phyloP scores from a whole-genome alignment of 2,329 filamentous ascomycete genomes.

The Metarhizium rileyi region DNA sequence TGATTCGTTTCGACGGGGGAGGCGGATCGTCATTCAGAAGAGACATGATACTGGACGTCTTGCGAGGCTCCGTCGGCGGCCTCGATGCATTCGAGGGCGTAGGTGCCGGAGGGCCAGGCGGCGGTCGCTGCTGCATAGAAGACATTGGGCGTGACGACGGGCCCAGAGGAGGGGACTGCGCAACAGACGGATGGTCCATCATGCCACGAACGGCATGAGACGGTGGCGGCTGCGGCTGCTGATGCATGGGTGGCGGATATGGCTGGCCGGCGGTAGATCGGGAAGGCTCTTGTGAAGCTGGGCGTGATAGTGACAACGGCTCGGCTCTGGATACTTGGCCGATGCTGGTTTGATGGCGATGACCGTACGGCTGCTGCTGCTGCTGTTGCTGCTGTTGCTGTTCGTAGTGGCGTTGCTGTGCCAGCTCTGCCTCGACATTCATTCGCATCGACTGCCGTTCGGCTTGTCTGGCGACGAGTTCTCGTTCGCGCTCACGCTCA shows the following conservation, averaged over 20 bases:
- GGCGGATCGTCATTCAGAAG: constrained; percentile 51
- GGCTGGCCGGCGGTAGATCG: constrained; percentile 26
- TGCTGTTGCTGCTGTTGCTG: constrained; percentile 5
- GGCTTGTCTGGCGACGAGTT: not conserved
- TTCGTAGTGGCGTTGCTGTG: constrained; percentile 33
- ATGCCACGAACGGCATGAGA: constrained; percentile 31
- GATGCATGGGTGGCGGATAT: constrained; percentile 20
- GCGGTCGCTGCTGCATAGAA: constrained; percentile 25
- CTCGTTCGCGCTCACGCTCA: constrained; percentile 11
- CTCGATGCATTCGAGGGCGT: constrained; percentile 14
- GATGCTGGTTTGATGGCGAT: constrained; percentile 29
- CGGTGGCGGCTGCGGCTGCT: constrained; percentile 22
- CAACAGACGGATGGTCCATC: constrained; percentile 28
- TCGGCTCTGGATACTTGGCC: constrained; percentile 29
- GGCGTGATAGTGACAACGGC: constrained; percentile 27
- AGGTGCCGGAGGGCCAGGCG: constrained; percentile 8
- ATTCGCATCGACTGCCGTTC: constrained; percentile 23
- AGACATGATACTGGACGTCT: constrained; percentile 54
- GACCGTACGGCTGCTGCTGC: constrained; percentile 22
- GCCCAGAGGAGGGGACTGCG: constrained; percentile 29
- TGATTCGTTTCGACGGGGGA: constrained; percentile 40
- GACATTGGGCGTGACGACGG: constrained; percentile 28
- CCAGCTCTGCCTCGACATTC: constrained; percentile 42
- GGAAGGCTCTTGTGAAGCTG: constrained; percentile 32
- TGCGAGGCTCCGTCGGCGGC: constrained; percentile 39